Conservation (phyloP, 2,329 filamentous ascomycete genomes). For the Dothideomycetes sp. region DNA sequence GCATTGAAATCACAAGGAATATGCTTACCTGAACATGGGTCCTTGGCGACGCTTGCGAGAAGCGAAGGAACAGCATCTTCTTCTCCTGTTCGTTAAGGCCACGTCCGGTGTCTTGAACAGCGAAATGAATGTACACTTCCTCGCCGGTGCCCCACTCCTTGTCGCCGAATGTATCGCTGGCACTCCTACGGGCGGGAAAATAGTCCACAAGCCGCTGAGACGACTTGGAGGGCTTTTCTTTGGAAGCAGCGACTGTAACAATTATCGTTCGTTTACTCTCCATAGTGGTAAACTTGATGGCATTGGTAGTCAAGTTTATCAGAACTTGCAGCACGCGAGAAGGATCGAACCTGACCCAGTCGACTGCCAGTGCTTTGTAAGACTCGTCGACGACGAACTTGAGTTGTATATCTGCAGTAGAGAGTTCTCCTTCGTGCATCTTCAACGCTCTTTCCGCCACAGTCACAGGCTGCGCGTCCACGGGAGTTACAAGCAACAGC, state of each 20-base stretch:
- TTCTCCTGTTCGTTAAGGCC: constrained; percentile 62
- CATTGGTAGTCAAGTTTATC: constrained; percentile 71
- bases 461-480: constrained; percentile 54
- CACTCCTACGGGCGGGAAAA: constrained; percentile 45
- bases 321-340: constrained; percentile 66
- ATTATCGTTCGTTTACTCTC: constrained; percentile 52
- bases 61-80: constrained; percentile 64
- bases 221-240: constrained; percentile 37
- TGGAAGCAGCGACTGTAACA: constrained; percentile 55
- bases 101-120: constrained; percentile 67
- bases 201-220: constrained; percentile 43
- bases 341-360: constrained; percentile 64
- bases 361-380: constrained; percentile 45
- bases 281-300: constrained; percentile 67
- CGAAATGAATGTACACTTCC: constrained; percentile 56
- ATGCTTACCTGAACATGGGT: too few relatives aligned
- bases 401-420: constrained; percentile 57
- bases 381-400: constrained; percentile 53
- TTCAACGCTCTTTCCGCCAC: constrained; percentile 59
- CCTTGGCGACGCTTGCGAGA: constrained; percentile 64
- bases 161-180: constrained; percentile 36
- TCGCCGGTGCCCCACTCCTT: constrained; percentile 61
- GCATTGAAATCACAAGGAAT: too few relatives aligned
- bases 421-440: constrained; percentile 68
- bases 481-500: constrained; percentile 60